Conservation (phyloP, 371 early-diverging fungal species). For the Mortierella sp. region DNA sequence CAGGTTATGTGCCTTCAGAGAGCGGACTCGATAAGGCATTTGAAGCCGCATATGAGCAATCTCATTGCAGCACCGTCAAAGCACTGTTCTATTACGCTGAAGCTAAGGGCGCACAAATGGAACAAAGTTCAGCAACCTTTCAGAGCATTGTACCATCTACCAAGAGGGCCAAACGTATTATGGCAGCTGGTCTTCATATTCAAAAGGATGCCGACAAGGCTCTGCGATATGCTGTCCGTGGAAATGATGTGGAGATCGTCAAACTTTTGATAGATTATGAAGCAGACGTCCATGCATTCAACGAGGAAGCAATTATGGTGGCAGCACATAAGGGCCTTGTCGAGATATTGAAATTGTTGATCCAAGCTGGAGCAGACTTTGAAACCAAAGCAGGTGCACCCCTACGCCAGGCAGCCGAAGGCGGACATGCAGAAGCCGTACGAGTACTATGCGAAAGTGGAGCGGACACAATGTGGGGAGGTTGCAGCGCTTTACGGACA, state of each 20-base stretch:
- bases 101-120: conserved; percentile 21
- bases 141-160: conserved; percentile 24
- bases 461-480: conserved; percentile 52
- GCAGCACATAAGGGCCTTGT: conserved; percentile 79
- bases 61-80: conserved; percentile 37
- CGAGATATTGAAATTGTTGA: conserved; percentile 64
- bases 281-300: conserved; percentile 69
- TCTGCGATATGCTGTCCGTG: conserved; percentile 53
- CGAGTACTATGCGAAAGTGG: conserved; percentile 41
- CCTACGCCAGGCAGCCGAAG: conserved; percentile 42
- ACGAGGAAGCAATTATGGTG: conserved; percentile 77
- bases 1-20: conserved; percentile 40
- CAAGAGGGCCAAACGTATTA: conserved; percentile 37
- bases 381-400: conserved; percentile 39
- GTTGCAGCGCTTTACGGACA: conserved; percentile 44
- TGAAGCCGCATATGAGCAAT: conserved; percentile 50
- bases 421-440: conserved; percentile 44
- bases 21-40: conserved; percentile 56
- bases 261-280: conserved; percentile 66
- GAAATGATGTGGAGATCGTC: conserved; percentile 59
- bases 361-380: conserved; percentile 57
- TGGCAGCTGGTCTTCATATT: conserved; percentile 39
- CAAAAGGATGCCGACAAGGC: conserved; percentile 55
- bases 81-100: conserved; percentile 49
- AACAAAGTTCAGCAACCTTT: conserved; percentile 12